These are phyloP conservation scores for Galerina sulciceps DNA, from an alignment of 768 basidiomycete species.

Conservation along the genomic window DNA sequence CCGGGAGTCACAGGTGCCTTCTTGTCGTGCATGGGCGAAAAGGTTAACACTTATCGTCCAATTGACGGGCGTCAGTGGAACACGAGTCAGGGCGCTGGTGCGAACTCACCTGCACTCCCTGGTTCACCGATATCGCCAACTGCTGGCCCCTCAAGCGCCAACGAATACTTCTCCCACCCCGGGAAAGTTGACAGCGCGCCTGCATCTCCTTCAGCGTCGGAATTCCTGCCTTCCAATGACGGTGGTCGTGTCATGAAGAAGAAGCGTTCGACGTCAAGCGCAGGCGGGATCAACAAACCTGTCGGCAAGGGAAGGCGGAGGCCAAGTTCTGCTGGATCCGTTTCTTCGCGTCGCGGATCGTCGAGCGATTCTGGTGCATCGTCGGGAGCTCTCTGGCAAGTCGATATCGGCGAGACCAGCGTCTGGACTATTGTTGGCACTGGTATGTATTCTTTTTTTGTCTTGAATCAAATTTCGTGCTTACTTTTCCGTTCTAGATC, in stretches of 20 bases:
- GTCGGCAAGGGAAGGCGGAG: conserved; percentile 66
- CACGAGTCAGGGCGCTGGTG: conserved; percentile 40
- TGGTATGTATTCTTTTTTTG: conserved; percentile 49
- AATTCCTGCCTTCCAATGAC: conserved; percentile 73
- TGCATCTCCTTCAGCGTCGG: conserved; percentile 66
- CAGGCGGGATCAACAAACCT: conserved; percentile 59
- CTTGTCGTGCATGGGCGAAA: conserved; percentile 91
- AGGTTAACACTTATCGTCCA: conserved; percentile 89
- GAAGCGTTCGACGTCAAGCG: conserved; percentile 72
- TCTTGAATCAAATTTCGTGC: conserved; percentile 15
- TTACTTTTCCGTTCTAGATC: conserved; percentile 52
- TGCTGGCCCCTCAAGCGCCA: conserved; percentile 53
- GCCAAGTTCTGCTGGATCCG: conserved; percentile 77
- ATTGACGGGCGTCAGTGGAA: conserved; percentile 86
- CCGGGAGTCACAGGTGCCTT: conserved; percentile 83
- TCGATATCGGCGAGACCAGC: conserved; percentile 92
- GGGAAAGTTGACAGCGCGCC: conserved; percentile 66
- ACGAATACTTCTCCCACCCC: conserved; percentile 68
- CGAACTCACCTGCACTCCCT: conserved; percentile 64
- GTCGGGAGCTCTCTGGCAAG: conserved; percentile 84
- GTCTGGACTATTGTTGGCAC: conserved; percentile 96
- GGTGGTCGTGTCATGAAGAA: conserved; percentile 88
- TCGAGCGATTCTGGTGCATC: conserved; percentile 70
- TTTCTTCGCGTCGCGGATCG: conserved; percentile 70
- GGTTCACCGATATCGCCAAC: conserved; percentile 73